Base-by-base conservation (phyloP, 495 filamentous ascomycete species). In the Cercophora sp. region DNA sequence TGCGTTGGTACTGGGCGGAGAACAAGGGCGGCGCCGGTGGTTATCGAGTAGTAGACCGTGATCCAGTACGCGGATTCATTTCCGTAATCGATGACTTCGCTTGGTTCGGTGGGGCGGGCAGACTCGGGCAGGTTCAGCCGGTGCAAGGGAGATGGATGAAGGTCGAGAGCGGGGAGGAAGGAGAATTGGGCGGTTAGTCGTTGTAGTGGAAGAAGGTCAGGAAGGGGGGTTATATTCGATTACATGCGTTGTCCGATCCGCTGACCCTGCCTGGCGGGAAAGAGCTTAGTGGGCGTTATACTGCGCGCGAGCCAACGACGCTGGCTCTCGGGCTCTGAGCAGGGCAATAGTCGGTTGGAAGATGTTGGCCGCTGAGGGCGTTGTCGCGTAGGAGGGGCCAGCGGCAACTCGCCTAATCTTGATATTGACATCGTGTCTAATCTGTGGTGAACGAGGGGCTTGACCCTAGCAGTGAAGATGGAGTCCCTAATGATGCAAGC, bases 321-420 rank as follows among this genome's bases (percentile, higher is more conserved):
- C 42, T 45, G 13, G 42, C 42, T 45, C 42, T 45, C 42, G 24
- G 42, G 42, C 42, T 45, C 24, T 45, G 42, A 45, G 42, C 42
- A 45, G 42, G 42, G 42, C 24, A 45, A 42, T 45, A 26, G 42
- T 45, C 22, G 42, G 42, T 45, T 27, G 42, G 42, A 45, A 45
- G 42, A 27, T 45, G 42, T 45, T 27, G 42, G 40, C 40, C 40
- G 40, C 40, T 45, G 23, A 22, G 39, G 39, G 19, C 39, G 39
- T 20, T 42, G 39, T 42, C 39, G 39, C 20, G 39, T 13, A 42
- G 39, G 39, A 42, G 39, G 9, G 39, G 39, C 39, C 29, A 32
- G 29, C 29, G 29, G 29, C 29, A 32, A 32, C 39, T 42, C 3
- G 42, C 42, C n/a, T n/a, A n/a, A n/a, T n/a, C n/a, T n/a, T n/a